Conservation (phyloP, 1,139 yeast species). For the Sugiyamaella neomexicana region DNA sequence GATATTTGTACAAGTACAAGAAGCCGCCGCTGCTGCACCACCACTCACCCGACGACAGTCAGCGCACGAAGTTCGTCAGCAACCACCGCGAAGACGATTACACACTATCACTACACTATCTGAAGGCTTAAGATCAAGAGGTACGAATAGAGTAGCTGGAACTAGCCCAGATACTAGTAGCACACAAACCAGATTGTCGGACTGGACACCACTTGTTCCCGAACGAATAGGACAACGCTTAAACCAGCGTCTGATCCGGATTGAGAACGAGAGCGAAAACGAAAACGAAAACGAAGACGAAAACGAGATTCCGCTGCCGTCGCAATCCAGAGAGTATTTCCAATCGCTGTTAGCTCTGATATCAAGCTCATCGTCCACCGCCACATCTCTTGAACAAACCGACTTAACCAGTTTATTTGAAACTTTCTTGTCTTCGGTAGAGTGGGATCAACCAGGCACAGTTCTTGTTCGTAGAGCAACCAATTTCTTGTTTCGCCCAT, state of each 20-base stretch:
- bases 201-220: not conserved
- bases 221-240: not conserved
- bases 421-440: constrained; percentile 7
- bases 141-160: not conserved
- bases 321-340: not conserved
- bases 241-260: not conserved
- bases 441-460: constrained; percentile 5
- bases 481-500: constrained; percentile 5
- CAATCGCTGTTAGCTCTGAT: constrained; percentile 4
- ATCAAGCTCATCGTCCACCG: constrained; percentile 2
- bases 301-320: not conserved
- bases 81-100: not conserved
- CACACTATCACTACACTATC: not conserved
- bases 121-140: not conserved
- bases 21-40: not conserved
- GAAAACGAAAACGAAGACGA: not conserved
- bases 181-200: not conserved
- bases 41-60: not conserved
- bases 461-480: not conserved
- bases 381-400: constrained; percentile 5
- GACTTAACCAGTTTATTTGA: constrained; percentile 10
- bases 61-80: not conserved
- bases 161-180: too few species aligned
- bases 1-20: not conserved
- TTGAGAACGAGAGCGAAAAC: not conserved